Base-by-base conservation (phyloP, 441 rosid species). In the Kokia cookei region DNA sequence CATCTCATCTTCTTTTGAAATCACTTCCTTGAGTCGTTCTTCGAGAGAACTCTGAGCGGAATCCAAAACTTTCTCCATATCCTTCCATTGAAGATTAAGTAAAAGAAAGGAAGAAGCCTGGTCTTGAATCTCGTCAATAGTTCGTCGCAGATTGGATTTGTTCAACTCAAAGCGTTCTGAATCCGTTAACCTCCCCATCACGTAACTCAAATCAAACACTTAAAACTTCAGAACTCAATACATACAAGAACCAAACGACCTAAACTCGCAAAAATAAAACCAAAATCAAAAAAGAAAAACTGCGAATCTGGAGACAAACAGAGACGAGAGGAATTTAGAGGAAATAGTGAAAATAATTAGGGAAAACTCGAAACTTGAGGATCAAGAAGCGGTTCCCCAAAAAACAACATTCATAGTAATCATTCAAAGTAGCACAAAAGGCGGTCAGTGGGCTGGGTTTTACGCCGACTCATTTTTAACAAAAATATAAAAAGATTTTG, bases 71-170 rank as follows among this genome's bases (percentile, higher is more conserved):
- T 35, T 17, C 9, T 29, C 69, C 29, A 73, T 11, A 32, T 62
- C 75, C 27, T 72, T 14, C 67, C 75, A 58, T 72, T 60, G 27
- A 24, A 72, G 66, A 26, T 60, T 72, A 45, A 72, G 68, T 55
- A 32, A 53, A 17, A 73, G 59, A 32, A 73, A 8, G 7, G 69
- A 62, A 50, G 75, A 73, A 48, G 75, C 61, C 4, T 35, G 68
- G 11, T 48, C 59, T 6, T 73, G 75, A 32, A 62, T 32, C 51
- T 63, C 42, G 7, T 50, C n/a, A 4, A 62, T 15, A 48, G 69
- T 62, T 37, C 32, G 50, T 2, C 22, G 17, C 54, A 73, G 19
- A 63, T 32, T 73, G 2, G n/a, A 13, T 51, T 48, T 73, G 60
- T 32, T 61, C 19, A 57, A 17, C 11, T 60, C 35, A 1, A 40